phyloP scores from a whole-genome alignment of 345 rosid genomes.

The Raphanus raphanistrum region DNA sequence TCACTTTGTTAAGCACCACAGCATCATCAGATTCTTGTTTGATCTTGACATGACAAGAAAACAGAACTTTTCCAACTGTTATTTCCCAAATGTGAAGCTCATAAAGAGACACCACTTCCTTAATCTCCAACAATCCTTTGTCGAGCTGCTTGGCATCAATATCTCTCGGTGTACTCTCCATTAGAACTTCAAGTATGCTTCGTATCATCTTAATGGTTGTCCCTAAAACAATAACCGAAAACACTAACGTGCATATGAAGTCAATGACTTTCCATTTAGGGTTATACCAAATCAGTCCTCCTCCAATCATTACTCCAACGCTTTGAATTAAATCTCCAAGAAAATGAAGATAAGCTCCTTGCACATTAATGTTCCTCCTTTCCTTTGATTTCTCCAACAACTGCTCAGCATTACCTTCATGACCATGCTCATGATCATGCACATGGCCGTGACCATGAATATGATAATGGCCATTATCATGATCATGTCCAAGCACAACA shows the following conservation, averaged over 20 bases:
- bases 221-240: conserved; percentile 60
- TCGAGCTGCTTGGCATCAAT: conserved; percentile 57
- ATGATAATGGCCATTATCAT: conserved; percentile 45
- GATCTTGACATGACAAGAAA: conserved; percentile 31
- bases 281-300: conserved; percentile 61
- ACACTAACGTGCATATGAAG: conserved; percentile 65
- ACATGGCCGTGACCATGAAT: background rate
- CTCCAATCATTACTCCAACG: conserved; percentile 71
- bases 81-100: conserved; percentile 33
- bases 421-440: background rate
- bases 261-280: conserved; percentile 70
- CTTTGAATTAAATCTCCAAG: conserved; percentile 74
- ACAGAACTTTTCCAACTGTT: conserved; percentile 30
- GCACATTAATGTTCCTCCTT: conserved; percentile 53
- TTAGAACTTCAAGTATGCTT: conserved; percentile 61
- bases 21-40: conserved; percentile 63
- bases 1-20: conserved; percentile 54
- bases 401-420: conserved; percentile 33
- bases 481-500: conserved; percentile 56
- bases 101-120: conserved; percentile 57
- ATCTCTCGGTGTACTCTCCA: conserved; percentile 78
- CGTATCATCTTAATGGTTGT: conserved; percentile 64
- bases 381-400: conserved; percentile 42
- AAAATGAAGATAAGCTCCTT: conserved; percentile 74
- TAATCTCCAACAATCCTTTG: conserved; percentile 54